Evolutionary conservation across 2,329 filamentous ascomycete genomes (phyloP).

Genomic region (Waltergamsia citrina): DNA sequence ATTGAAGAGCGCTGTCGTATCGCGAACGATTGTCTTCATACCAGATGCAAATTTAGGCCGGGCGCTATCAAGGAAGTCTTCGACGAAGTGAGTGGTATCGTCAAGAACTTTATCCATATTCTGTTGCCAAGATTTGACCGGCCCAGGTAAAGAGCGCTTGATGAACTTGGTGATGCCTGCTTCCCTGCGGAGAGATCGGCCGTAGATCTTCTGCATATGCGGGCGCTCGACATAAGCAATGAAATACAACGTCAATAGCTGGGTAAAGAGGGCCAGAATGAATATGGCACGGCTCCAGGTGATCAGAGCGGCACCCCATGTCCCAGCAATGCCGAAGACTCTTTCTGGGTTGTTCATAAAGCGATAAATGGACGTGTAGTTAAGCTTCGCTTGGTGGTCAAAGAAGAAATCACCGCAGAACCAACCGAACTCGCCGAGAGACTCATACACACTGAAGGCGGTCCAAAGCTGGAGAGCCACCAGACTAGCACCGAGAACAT

Average conservation of each 20-base stretch:
- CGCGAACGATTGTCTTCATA: constrained; percentile 77
- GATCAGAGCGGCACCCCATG: constrained; percentile 91
- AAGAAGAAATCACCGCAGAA: constrained; percentile 99
- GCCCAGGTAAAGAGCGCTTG: constrained; percentile 73
- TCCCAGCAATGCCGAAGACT: constrained; percentile 84
- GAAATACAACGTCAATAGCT: constrained; percentile 77
- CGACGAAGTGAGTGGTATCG: constrained; percentile 79
- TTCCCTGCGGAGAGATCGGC: constrained; percentile 70
- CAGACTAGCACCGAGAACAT: constrained; percentile 72
- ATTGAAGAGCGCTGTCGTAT: constrained; percentile 81
- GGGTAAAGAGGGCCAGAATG: constrained; percentile 74
- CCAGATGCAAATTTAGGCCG: constrained; percentile 79
- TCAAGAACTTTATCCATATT: constrained; percentile 82
- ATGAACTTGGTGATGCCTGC: constrained; percentile 90
- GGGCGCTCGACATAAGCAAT: constrained; percentile 91
- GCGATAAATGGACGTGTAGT: constrained; percentile 94
- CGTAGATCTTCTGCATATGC: constrained; percentile 98
- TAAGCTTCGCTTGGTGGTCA: constrained; percentile 78
- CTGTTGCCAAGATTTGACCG: constrained; percentile 74
- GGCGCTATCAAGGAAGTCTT: constrained; percentile 80
- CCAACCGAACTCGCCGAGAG: constrained; percentile 95
- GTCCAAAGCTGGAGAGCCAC: constrained; percentile 90
- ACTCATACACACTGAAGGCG: constrained; percentile 85
- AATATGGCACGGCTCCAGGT: constrained; percentile 85
- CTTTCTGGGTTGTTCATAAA: constrained; percentile 97